Conservation (phyloP, 2,329 filamentous ascomycete species). For the Exophiala lecanii-corni region DNA sequence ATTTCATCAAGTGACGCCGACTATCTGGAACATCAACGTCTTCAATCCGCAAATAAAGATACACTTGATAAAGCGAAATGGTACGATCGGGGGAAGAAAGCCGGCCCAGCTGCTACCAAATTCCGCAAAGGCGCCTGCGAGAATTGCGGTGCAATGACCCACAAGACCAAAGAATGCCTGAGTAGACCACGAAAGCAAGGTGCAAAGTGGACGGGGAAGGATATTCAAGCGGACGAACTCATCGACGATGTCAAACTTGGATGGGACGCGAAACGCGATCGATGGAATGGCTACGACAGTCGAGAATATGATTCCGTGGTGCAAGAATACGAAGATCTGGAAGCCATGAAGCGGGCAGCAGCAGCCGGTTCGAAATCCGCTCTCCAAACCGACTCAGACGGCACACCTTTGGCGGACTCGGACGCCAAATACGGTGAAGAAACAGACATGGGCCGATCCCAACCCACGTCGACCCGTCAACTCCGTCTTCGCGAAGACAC, state of each 20-base stretch:
- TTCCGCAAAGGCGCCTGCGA: slow-evolving; percentile 97
- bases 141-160: slow-evolving; percentile 95
- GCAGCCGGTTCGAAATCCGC: slow-evolving; percentile 39
- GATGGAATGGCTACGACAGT: slow-evolving; percentile 97
- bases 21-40: slow-evolving; percentile 93
- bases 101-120: slow-evolving; percentile 85
- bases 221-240: slow-evolving; percentile 89
- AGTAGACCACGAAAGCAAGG: slow-evolving; percentile 82
- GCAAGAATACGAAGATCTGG: slow-evolving; percentile 81
- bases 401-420: slow-evolving; percentile 34
- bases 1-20: slow-evolving; percentile 68
- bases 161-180: slow-evolving; percentile 91
- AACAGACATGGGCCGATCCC: slow-evolving; percentile 83
- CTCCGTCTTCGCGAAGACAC: slow-evolving; percentile 92
- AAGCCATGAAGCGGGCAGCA: slow-evolving; percentile 63
- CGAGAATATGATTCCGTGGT: slow-evolving; percentile 82
- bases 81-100: slow-evolving; percentile 86
- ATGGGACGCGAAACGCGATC: slow-evolving; percentile 95
- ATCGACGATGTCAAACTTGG: slow-evolving; percentile 81
- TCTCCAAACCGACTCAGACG: slow-evolving; percentile 15
- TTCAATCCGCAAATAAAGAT: slow-evolving; percentile 46
- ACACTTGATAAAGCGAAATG: slow-evolving; percentile 66
- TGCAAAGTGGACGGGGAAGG: slow-evolving; percentile 84
- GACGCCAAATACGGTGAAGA: slow-evolving; percentile 76
- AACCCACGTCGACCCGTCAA: slow-evolving; percentile 85